phyloP scores from a whole-genome alignment of 768 basidiomycete species.

The Suillus decipiens region DNA sequence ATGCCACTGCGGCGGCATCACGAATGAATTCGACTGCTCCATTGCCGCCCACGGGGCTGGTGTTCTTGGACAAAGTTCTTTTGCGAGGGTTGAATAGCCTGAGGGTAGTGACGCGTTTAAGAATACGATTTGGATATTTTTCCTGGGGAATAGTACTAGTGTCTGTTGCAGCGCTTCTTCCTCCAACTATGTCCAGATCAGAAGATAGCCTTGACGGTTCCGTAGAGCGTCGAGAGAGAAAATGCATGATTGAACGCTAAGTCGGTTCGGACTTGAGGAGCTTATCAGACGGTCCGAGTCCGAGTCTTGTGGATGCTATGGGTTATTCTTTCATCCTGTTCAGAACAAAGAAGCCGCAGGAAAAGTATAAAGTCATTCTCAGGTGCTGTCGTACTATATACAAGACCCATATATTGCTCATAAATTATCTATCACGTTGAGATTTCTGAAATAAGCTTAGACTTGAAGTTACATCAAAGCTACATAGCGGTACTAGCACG shows the following conservation, averaged over 20 bases:
- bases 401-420: not conserved
- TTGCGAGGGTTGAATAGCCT: slow-evolving; percentile 24
- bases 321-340: not conserved
- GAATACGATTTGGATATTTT: slow-evolving; percentile 28
- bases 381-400: slow-evolving; percentile 3
- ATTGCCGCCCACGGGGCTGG: slow-evolving; percentile 4
- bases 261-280: not conserved
- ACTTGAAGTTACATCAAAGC: no score
- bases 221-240: slow-evolving; percentile 31
- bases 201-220: slow-evolving; percentile 21
- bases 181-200: slow-evolving; percentile 10
- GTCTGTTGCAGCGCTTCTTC: slow-evolving; percentile 8
- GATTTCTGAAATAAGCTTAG: not conserved
- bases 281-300: not conserved
- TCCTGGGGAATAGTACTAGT: slow-evolving; percentile 15
- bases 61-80: slow-evolving; percentile 19
- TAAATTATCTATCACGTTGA: not conserved
- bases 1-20: slow-evolving; percentile 14
- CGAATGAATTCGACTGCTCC: slow-evolving; percentile 21
- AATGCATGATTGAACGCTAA: slow-evolving; percentile 22
- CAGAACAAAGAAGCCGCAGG: not conserved
- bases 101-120: slow-evolving; percentile 31
- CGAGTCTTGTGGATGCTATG: no score
- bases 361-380: not conserved
- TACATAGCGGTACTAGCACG: not conserved